Base-by-base conservation (phyloP, 2,329 filamentous ascomycete species). In the Ophiostoma ulmi region DNA sequence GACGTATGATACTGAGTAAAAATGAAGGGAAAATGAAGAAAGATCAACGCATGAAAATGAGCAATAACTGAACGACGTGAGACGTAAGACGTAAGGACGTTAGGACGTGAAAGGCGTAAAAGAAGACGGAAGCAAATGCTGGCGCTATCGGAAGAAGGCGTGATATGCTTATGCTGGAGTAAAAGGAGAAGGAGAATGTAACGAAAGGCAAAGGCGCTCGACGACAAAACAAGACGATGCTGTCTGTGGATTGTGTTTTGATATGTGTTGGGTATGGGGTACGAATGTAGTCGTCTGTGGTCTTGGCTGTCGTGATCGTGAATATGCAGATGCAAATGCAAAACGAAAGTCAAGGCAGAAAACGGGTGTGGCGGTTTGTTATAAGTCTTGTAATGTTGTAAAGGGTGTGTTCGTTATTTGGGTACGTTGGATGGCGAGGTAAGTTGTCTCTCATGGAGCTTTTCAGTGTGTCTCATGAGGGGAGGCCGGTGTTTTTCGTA, bases 51-150 rank as follows among this genome's bases (percentile, higher is more conserved):
- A 58, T 58, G 55, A 63, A 39, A 65, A 65, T 65, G 61, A 66
- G 22, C 26, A 61, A 41, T 48, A 14, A 67, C 52, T 38, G 61
- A 48, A 65, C 31, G 31, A 69, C 64, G 64, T 67, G 38, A 67
- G 64, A 67, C 65, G 65, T 67, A 67, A 67, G 65, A 67, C 65
- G 65, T 67, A 8, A 67, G 14, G 38, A 48, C 65, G 65, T 67
- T 48, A 48, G 26, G 63, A 64, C 61, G 61, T 64, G 6, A 63
- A 64, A 64, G 63, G 63, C 63, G 63, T 65, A 22, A 65, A 65
- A 65, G 39, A 58, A 65, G 10, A 7, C n/a, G 44, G 48, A 39
- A 70, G 65, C 65, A 67, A 67, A 67, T 64, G 69, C 41, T 55
- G 36, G 26, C 58, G 58, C 68, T 69, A 55, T 41, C 69, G 35